phyloP scores from a whole-genome alignment of 2,329 filamentous ascomycete species.

The Fusarium sp. region DNA sequence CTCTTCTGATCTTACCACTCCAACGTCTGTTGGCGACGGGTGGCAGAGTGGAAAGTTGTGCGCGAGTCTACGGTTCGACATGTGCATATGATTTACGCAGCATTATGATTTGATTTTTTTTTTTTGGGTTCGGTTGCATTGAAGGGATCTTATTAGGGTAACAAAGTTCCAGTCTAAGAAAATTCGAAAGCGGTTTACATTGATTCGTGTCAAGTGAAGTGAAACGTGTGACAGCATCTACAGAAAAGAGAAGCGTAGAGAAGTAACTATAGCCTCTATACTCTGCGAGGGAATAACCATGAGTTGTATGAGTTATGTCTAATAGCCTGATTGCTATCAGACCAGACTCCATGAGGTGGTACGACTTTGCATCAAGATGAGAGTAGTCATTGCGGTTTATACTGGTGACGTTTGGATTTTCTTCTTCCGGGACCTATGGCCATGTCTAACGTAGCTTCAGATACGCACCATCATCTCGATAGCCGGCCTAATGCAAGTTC shows the following conservation, averaged over 20 bases:
- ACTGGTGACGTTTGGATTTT: neutral
- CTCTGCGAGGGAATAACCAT: neutral
- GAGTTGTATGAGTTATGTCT: too few relatives aligned
- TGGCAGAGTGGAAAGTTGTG: neutral
- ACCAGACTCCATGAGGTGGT: too few relatives aligned
- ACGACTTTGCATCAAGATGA: neutral
- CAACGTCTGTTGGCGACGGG: constrained; percentile 6
- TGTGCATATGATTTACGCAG: constrained; percentile 26
- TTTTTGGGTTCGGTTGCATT: constrained; percentile 27
- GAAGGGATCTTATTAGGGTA: constrained; percentile 14
- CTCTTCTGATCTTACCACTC: neutral
- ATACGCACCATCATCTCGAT: neutral
- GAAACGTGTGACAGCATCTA: neutral
- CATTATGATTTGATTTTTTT: constrained; percentile 12
- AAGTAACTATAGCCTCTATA: too few relatives aligned
- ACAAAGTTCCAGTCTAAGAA: constrained; percentile 11
- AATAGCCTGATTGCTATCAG: too few relatives aligned
- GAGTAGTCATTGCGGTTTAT: neutral
- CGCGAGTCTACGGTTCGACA: constrained; percentile 7
- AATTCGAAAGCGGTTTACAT: constrained; percentile 25
- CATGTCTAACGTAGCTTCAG: neutral
- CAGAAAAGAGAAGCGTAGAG: neutral
- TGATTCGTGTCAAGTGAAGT: constrained; percentile 7
- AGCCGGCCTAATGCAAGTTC: neutral
- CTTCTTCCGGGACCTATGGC: neutral